These are phyloP conservation scores for Coffea humblotiana DNA, from an alignment of 305 asterid species.

Conservation along the genomic window DNA sequence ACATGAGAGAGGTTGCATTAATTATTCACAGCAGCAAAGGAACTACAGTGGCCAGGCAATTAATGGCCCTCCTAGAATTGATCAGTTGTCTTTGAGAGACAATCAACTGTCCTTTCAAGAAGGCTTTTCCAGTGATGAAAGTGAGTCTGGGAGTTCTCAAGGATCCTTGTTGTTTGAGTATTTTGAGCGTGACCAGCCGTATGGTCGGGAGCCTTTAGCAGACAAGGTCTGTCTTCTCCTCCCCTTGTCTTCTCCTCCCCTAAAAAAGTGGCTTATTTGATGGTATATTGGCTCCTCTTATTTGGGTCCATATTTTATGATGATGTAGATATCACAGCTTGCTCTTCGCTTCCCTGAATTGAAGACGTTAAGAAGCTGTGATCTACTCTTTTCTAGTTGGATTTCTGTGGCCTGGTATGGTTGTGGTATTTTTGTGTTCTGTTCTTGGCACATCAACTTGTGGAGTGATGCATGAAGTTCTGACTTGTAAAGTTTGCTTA, in stretches of 20 bases:
- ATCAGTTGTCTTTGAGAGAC: slow-evolving; percentile 38
- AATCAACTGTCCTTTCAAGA: slow-evolving; percentile 60
- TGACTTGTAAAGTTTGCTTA: not conserved
- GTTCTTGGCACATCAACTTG: not conserved
- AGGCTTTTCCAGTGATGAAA: slow-evolving; percentile 87
- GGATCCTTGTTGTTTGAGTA: slow-evolving; percentile 76
- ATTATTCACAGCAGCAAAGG: slow-evolving; percentile 30
- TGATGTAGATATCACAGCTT: slow-evolving; percentile 40
- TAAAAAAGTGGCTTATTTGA: slow-evolving; percentile 1
- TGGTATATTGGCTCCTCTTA: not conserved
- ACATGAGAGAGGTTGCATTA: slow-evolving; percentile 49
- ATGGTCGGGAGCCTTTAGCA: slow-evolving; percentile 79
- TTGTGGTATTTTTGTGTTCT: not conserved
- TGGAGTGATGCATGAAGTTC: not conserved
- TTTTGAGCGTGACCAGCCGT: slow-evolving; percentile 72
- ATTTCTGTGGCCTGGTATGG: slow-evolving; percentile 56
- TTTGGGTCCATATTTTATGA: slow-evolving; percentile 4
- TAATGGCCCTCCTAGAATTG: slow-evolving; percentile 30
- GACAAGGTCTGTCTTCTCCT: slow-evolving; percentile 34
- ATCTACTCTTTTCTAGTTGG: slow-evolving; percentile 45
- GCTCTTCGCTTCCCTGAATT: slow-evolving; percentile 39
- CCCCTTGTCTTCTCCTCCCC: slow-evolving; percentile 8
- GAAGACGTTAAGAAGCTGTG: slow-evolving; percentile 46
- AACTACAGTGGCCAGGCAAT: slow-evolving; percentile 23
- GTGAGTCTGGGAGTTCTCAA: slow-evolving; percentile 73